A percentile compares a stretch with the other conserved stretches of the same genome.
Evolutionary conservation across 2,329 filamentous ascomycete species (phyloP).

Genomic region (Aspergillus persii): DNA sequence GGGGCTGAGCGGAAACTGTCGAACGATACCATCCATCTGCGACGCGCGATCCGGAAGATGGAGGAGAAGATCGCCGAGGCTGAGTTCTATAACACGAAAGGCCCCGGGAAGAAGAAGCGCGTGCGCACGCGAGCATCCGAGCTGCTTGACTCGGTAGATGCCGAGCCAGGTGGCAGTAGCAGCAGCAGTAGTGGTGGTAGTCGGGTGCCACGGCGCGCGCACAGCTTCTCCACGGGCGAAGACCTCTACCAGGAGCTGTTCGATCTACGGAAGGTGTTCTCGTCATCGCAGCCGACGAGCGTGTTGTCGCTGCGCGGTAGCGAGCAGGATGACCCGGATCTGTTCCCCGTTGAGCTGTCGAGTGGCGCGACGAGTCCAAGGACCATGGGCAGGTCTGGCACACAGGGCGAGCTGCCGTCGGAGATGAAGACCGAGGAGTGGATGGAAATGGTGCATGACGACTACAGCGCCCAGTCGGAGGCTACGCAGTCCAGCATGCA

Average conservation of each 20-base stretch:
- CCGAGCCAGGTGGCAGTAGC: neutral
- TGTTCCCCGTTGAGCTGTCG: neutral
- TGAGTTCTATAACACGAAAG: constrained; percentile 48
- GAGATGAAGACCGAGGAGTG: neutral
- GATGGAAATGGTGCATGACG: neutral
- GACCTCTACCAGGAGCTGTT: neutral
- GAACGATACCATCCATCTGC: constrained; percentile 87
- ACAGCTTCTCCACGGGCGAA: neutral
- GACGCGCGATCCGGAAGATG: constrained; percentile 89
- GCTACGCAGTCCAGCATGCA: neutral
- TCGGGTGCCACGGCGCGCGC: neutral
- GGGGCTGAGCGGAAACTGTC: constrained; percentile 65
- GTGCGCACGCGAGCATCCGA: neutral
- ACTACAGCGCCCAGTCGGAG: neutral
- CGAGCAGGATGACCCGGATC: neutral
- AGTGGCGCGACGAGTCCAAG: neutral
- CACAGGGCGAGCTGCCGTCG: neutral
- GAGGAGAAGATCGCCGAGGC: constrained; percentile 83
- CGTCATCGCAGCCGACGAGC: neutral
- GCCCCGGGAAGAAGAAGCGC: neutral
- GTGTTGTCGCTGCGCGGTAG: neutral
- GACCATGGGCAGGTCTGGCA: neutral
- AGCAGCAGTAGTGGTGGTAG: neutral
- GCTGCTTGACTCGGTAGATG: neutral
- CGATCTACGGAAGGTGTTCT: neutral